These are phyloP conservation scores for Durotheca rogersii DNA, from an alignment of 495 filamentous ascomycete genomes.

Conservation along the genomic window DNA sequence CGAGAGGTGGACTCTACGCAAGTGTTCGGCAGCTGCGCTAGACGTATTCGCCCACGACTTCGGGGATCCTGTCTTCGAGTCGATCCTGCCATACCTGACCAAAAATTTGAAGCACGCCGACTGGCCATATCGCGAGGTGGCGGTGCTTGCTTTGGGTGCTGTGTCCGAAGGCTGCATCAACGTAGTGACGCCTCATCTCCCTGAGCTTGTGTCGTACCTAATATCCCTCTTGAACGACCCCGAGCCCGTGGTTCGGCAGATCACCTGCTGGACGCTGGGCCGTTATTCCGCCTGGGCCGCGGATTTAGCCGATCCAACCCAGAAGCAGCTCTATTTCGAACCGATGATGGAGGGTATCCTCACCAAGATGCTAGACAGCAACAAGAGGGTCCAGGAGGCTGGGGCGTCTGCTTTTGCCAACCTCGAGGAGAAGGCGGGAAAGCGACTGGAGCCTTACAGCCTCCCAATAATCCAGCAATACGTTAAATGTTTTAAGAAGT, in stretches of 20 bases:
- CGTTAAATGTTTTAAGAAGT: constrained; percentile 85
- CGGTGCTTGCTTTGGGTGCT: constrained; percentile 90
- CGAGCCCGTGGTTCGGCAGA: constrained; percentile 92
- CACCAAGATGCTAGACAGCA: constrained; percentile 88
- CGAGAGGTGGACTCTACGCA: constrained; percentile 92
- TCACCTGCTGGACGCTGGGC: constrained; percentile 96
- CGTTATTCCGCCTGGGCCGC: constrained; percentile 94
- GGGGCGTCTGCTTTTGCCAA: constrained; percentile 95
- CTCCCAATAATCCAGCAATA: constrained; percentile 89
- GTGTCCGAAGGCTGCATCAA: constrained; percentile 94
- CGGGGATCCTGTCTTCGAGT: constrained; percentile 80
- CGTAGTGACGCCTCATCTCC: constrained; percentile 85
- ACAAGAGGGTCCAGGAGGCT: constrained; percentile 97
- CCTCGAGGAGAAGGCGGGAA: constrained; percentile 89
- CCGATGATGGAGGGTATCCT: constrained; percentile 98
- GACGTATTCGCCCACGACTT: constrained; percentile 94
- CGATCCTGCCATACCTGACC: constrained; percentile 88
- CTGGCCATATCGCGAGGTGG: constrained; percentile 92
- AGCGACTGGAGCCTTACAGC: constrained; percentile 77
- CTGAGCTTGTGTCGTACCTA: constrained; percentile 86
- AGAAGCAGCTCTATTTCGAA: constrained; percentile 79
- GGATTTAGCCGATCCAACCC: constrained; percentile 61
- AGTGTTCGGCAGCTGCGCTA: constrained; percentile 94
- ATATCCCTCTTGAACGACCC: constrained; percentile 80
- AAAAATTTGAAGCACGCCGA: constrained; percentile 84